These are phyloP conservation scores for Jaltomata sinuosa DNA, from an alignment of 257 asterid genomes.

Conservation along the genomic window DNA sequence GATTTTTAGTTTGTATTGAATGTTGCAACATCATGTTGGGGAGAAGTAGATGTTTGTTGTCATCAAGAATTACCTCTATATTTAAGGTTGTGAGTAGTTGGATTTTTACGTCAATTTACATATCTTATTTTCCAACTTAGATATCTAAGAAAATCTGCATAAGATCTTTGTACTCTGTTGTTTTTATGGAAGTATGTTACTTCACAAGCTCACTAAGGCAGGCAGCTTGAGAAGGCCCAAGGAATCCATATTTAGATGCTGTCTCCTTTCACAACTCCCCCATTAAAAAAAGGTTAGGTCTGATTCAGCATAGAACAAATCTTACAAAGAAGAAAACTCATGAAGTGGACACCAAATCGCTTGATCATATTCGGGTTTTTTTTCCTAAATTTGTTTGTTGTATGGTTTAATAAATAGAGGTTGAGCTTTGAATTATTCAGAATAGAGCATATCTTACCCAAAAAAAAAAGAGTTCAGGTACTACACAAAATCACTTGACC, in stretches of 20 bases:
- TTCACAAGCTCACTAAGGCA: not conserved
- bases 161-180: not conserved
- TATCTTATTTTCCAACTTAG: not conserved
- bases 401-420: not conserved
- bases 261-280: not conserved
- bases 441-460: not conserved
- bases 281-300: not conserved
- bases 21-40: not conserved
- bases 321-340: not conserved
- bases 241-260: not conserved
- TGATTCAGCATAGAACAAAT: not conserved
- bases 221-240: not conserved
- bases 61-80: not conserved
- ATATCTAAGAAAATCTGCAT: not conserved
- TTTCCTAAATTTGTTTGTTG: not conserved
- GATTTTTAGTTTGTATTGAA: not conserved
- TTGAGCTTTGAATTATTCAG: not conserved
- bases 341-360: not conserved
- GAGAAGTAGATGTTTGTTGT: not conserved
- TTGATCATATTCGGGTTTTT: not conserved
- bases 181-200: not conserved
- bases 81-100: not conserved
- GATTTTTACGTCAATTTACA: not conserved
- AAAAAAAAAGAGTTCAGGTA: not conserved
- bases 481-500: not conserved